phyloP scores from a whole-genome alignment of 176 grass and related monocot species.

The Triticum turgidum region DNA sequence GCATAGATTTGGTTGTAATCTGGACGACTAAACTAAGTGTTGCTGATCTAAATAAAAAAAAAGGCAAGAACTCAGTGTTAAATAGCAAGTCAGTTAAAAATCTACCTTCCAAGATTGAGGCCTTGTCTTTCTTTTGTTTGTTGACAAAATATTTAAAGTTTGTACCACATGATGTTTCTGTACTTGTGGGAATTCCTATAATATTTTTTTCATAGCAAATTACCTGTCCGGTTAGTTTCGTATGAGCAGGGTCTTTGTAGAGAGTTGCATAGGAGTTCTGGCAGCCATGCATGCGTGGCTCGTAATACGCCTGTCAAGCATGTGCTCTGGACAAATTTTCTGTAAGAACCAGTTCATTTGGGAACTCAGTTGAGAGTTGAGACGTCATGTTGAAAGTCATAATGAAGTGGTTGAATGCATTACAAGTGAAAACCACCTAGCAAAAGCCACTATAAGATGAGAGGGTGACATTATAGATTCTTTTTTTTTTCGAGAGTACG shows the following conservation, averaged over 20 bases:
- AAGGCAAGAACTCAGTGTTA: neutral
- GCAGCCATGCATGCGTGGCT: neutral
- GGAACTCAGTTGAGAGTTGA: neutral
- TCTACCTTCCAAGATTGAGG: neutral
- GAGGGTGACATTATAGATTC: neutral
- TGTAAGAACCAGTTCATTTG: neutral
- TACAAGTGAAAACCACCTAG: neutral
- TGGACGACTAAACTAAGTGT: neutral
- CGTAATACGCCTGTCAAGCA: neutral
- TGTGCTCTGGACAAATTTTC: neutral
- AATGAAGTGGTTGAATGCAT: neutral
- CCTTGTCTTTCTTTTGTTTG: neutral
- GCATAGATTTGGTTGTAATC: neutral
- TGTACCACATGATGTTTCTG: neutral
- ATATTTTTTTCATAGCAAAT: neutral
- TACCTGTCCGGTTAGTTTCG: neutral
- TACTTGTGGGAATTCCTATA: neutral
- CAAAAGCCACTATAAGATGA: neutral
- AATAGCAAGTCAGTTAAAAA: neutral
- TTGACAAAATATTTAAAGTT: neutral
- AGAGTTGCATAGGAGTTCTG: neutral
- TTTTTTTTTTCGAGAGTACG: no score
- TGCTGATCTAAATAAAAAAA: neutral
- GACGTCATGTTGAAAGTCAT: neutral
- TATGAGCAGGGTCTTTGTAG: neutral